phyloP scores from a whole-genome alignment of 78 protist genomes.

The Dictyostelium capitatum region DNA sequence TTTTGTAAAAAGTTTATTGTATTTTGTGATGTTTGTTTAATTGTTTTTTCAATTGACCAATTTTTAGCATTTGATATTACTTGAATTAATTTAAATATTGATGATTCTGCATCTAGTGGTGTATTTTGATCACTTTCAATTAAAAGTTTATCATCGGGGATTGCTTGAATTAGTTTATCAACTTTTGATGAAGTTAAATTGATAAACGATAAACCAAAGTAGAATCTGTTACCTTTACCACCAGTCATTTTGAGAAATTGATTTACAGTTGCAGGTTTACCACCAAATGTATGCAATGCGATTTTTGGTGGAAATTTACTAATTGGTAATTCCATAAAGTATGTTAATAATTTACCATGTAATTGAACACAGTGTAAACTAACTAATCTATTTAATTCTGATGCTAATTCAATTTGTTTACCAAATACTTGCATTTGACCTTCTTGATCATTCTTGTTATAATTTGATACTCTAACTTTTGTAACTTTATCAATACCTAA shows the following conservation, averaged over 20 bases:
- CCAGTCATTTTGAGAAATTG: conserved; percentile 37
- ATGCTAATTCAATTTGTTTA: conserved; percentile 31
- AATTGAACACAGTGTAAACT: conserved; percentile 70
- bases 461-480: conserved; percentile 15
- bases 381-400: conserved; percentile 25
- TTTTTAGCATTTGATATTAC: conserved; percentile 17
- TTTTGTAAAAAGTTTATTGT: conserved; percentile 36
- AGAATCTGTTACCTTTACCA: conserved; percentile 53
- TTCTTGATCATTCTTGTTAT: conserved; percentile 37
- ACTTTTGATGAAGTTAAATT: conserved; percentile 61
- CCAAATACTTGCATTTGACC: conserved; percentile 16
- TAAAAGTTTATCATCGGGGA: conserved; percentile 49
- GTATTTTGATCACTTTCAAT: conserved; percentile 61
- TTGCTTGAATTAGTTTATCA: conserved; percentile 40
- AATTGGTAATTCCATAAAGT: conserved; percentile 7
- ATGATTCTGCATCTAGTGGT: conserved; percentile 20
- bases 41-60: conserved; percentile 51
- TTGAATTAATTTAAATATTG: conserved; percentile 12
- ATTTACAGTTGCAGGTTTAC: conserved; percentile 45
- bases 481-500: conserved; percentile 64
- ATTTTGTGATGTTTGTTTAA: conserved; percentile 27
- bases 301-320: conserved; percentile 16
- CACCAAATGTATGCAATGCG: conserved; percentile 71
- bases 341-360: conserved; percentile 51
- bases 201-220: conserved; percentile 70